Percentiles rank a stretch among this genome's conserved stretches.
These are phyloP conservation scores for Fusarium duplospermum DNA, from an alignment of 2,329 filamentous ascomycete species.

Conservation along the genomic window DNA sequence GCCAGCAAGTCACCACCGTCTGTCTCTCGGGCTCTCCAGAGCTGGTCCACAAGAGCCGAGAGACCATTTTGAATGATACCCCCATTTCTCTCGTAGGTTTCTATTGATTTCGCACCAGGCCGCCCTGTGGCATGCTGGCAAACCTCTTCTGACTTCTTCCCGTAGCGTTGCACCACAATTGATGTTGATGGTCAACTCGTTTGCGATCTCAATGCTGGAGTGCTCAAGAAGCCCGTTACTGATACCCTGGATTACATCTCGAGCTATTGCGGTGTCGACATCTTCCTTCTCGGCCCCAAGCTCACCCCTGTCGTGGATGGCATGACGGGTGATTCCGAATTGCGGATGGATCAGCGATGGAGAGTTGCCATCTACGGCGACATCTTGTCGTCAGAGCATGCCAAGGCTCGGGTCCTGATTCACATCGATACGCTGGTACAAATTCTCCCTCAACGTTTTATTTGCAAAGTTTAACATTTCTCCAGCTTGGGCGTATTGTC, in stretches of 20 bases:
- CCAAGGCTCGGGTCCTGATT: conserved; percentile 94
- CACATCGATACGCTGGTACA: conserved; percentile 94
- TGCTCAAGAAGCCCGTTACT: conserved; percentile 80
- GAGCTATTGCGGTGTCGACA: conserved; percentile 91
- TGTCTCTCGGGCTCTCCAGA: conserved; percentile 91
- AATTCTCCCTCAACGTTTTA: not conserved
- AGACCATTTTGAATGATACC: conserved; percentile 90
- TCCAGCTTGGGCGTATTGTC: conserved; percentile 76
- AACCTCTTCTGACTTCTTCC: conserved; percentile 19
- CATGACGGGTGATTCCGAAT: conserved; percentile 81
- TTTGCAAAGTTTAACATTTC: conserved; percentile 23
- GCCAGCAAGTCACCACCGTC: conserved; percentile 82
- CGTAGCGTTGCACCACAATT: conserved; percentile 88
- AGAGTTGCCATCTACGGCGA: conserved; percentile 96
- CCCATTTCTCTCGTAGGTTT: conserved; percentile 88
- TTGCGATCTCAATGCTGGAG: conserved; percentile 75
- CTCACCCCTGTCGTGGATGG: conserved; percentile 81
- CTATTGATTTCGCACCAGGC: conserved; percentile 2
- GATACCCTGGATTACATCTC: conserved; percentile 90
- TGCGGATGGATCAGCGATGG: conserved; percentile 89
- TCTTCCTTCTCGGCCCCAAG: conserved; percentile 94
- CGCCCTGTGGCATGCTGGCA: not conserved
- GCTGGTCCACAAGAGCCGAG: conserved; percentile 87
- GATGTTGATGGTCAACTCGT: conserved; percentile 94
- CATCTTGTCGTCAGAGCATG: conserved; percentile 93